A percentile compares a stretch with the other conserved stretches of the same genome.
phyloP scores from a whole-genome alignment of 805 yeast species.

The Barnettozyma wickerhamii region DNA sequence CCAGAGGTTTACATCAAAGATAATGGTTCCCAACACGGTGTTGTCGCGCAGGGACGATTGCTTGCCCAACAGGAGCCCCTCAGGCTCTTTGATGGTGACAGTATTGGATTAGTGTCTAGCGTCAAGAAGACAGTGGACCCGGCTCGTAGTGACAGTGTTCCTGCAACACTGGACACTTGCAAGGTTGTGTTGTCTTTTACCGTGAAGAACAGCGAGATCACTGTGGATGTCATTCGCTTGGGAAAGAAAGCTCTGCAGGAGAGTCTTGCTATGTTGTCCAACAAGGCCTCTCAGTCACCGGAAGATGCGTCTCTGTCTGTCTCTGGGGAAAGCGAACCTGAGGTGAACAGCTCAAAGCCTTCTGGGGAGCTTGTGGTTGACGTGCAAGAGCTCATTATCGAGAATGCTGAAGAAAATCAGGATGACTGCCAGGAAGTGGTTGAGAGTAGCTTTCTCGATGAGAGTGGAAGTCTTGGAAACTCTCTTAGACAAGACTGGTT shows the following conservation, averaged over 20 bases:
- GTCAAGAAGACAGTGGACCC: neutral
- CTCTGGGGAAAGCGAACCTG: neutral
- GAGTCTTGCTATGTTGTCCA: neutral
- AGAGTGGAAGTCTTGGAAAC: too few relatives aligned
- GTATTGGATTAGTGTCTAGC: conserved; percentile 7
- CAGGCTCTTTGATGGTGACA: conserved; percentile 2
- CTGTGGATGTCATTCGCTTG: neutral
- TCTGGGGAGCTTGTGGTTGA: neutral
- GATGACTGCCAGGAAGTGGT: neutral
- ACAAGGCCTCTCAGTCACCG: neutral
- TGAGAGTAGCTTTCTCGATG: too few relatives aligned
- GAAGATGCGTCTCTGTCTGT: neutral
- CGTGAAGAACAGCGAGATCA: too few relatives aligned
- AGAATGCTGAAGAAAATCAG: conserved; percentile 2
- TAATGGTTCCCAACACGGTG: conserved; percentile 10
- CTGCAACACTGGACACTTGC: too few relatives aligned
- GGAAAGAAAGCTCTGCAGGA: neutral
- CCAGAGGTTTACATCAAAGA: conserved; percentile 6
- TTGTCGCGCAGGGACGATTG: conserved; percentile 4
- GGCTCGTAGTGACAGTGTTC: too few relatives aligned
- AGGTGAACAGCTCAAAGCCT: neutral
- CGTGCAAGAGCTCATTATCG: neutral
- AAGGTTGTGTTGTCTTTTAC: neutral
- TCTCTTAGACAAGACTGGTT: too few relatives aligned
- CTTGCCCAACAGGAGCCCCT: neutral